phyloP scores from a whole-genome alignment of 2,329 filamentous ascomycete species.

The Botrytis porri region DNA sequence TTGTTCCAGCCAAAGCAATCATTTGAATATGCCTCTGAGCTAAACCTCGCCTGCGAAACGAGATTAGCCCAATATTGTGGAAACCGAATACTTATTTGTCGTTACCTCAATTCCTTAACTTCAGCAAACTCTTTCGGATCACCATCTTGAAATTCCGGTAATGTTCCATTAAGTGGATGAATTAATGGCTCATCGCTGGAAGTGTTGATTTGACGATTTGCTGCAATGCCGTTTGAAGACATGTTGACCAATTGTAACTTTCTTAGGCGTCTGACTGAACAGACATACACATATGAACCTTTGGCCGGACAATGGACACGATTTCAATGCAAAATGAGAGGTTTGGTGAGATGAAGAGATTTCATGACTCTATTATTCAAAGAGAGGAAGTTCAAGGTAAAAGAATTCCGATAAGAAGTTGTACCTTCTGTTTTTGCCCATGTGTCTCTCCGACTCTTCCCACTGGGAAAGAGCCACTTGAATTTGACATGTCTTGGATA shows the following conservation, averaged over 20 bases:
- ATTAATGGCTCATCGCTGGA: conserved; percentile 9
- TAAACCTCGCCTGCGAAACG: conserved; percentile 31
- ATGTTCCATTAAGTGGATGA: neutral
- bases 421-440: neutral
- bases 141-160: neutral
- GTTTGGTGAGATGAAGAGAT: no score
- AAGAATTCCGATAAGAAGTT: neutral
- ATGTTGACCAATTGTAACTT: neutral
- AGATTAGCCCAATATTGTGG: neutral
- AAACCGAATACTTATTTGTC: neutral
- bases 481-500: neutral
- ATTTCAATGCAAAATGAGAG: neutral
- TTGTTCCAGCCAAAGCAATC: conserved; percentile 44
- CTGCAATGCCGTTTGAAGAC: neutral
- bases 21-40: conserved; percentile 44
- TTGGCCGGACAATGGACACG: neutral
- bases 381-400: neutral
- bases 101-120: conserved; percentile 18
- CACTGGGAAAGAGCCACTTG: neutral
- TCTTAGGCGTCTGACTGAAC: neutral
- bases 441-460: neutral
- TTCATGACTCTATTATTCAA: no score
- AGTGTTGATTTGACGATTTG: neutral
- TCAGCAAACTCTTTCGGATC: conserved; percentile 15
- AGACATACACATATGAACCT: neutral